Evolutionary conservation across 1,139 yeast species (phyloP).

Genomic region (Entelexis paramagnoliae): DNA sequence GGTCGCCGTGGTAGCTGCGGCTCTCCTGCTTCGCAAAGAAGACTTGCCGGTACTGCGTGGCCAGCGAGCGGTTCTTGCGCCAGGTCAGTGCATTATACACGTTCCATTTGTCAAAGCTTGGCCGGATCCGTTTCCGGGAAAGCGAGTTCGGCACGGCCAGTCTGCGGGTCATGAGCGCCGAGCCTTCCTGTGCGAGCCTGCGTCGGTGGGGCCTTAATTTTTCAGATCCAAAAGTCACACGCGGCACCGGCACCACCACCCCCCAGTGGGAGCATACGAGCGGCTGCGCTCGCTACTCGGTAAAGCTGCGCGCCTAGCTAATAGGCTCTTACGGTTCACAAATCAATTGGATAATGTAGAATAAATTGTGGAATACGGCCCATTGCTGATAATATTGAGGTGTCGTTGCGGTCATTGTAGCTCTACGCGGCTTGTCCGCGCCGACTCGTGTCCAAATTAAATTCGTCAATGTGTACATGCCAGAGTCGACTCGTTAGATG

Average conservation of each 20-base stretch:
- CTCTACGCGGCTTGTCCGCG: too few species aligned
- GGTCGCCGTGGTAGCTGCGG: slow-evolving; percentile 93
- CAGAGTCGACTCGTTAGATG: too few species aligned
- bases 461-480: too few species aligned
- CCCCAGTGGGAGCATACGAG: too few species aligned
- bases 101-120: slow-evolving; percentile 88
- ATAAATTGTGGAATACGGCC: too few species aligned
- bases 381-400: too few species aligned
- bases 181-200: slow-evolving; percentile 1
- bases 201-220: slow-evolving; percentile 2
- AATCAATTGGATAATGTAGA: too few species aligned
- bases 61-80: slow-evolving; percentile 35
- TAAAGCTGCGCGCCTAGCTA: too few species aligned
- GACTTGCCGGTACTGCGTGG: slow-evolving; percentile 77
- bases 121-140: slow-evolving; percentile 49
- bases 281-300: too few species aligned
- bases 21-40: slow-evolving; percentile 89
- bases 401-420: too few species aligned
- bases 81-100: slow-evolving; percentile 60
- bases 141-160: slow-evolving; percentile 24
- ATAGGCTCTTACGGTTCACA: too few species aligned
- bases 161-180: slow-evolving; percentile 24
- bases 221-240: slow-evolving; percentile 14
- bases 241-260: not conserved
- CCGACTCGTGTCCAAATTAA: too few species aligned